A percentile compares a stretch with the other conserved stretches of the same genome.
phyloP scores from a whole-genome alignment of 2,329 filamentous ascomycete species.

The Ophiostoma australiae region DNA sequence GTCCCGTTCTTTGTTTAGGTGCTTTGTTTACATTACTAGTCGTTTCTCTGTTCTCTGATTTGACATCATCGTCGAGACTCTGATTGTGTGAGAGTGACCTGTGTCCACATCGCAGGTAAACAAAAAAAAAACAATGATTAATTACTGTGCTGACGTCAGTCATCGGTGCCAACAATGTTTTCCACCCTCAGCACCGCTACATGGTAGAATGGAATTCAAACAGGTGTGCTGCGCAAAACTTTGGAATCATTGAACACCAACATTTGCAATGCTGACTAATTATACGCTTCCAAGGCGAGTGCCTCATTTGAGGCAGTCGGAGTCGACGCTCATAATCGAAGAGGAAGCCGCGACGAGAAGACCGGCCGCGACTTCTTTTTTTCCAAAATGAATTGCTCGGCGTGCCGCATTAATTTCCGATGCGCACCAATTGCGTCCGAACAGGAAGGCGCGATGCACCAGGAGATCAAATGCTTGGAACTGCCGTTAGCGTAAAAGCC shows the following conservation, averaged over 20 bases:
- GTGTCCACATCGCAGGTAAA: too few relatives aligned
- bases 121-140: too few relatives aligned
- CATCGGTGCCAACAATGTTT: not conserved
- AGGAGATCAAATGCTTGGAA: not conserved
- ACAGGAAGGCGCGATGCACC: constrained; percentile 5
- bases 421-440: not conserved
- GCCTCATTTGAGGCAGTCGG: not conserved
- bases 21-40: not conserved
- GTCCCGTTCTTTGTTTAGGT: not conserved
- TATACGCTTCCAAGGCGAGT: not conserved
- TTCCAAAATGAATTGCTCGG: not conserved
- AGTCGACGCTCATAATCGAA: not conserved
- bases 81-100: not conserved
- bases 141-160: not conserved
- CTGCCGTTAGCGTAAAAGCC: not conserved
- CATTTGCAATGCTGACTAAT: not conserved
- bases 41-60: not conserved
- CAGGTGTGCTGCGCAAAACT: not conserved
- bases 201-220: not conserved
- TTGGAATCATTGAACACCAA: not conserved
- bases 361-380: not conserved
- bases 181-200: not conserved
- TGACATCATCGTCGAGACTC: not conserved
- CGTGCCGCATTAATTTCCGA: not conserved
- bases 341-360: not conserved